Base-by-base conservation (phyloP, 768 basidiomycete genomes). In the Boletus reticulatus region DNA sequence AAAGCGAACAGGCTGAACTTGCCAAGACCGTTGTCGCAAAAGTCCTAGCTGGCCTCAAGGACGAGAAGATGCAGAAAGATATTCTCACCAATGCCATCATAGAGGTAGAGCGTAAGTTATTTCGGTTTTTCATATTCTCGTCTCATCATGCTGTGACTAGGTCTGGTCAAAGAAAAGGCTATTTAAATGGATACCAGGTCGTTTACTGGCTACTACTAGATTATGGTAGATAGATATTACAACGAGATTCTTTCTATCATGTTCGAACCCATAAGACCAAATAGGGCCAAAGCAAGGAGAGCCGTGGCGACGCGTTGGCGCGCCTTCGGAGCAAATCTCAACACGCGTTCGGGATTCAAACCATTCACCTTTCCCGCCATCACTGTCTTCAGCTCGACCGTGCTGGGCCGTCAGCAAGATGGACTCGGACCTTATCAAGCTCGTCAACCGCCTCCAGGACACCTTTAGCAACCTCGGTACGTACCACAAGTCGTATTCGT, bases 391-490 rank as follows among this genome's bases (percentile, higher is more conserved):
- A 52, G n/a, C n/a, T 50, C 34, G 9, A 53, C 49, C 31, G 38
- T 36, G 20, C 39, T 20, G 17, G 31, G 42, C 32, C n/a, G 34
- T 37, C 9, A 43, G 7, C 64, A 69, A 20, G 59, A 98, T 98
- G 95, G 95, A 98, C 73, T 84, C 88, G 41, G 92, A 96, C 71
- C 85, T 98, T 58, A 98, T 98, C 61, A 87, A 88, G 65, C 83
- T 96, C 14, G 95, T 98, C 43, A 97, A 97, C 78, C 90, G 87
- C 76, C 86, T 98, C 52, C 94, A 98, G 75, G 92, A 94, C 65
- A 94, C 92, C 54, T 94, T 94, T 75, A 83, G 78, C 73, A 92
- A 93, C 65, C 82, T 94, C 49, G 92, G 91, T 91, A 62, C 62
- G 88, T 76, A 48, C 49, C 37, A 48, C 32, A 6, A 19, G 20